Evolutionary conservation across 257 asterid species (phyloP).

Genomic region (Solanum neorickii): DNA sequence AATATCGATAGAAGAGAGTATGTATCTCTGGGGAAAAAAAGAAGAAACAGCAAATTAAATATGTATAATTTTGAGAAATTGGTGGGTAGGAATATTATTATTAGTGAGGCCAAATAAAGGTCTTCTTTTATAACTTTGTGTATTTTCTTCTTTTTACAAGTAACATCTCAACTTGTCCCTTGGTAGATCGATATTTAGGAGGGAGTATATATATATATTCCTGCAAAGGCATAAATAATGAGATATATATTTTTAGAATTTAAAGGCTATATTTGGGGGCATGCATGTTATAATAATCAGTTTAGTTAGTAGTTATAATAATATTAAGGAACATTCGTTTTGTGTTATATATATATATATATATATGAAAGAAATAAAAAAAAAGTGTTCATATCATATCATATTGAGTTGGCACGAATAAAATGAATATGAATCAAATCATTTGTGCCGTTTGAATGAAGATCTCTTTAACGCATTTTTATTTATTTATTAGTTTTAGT

Average conservation of each 20-base stretch:
- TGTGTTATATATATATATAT: neutral
- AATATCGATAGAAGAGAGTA: neutral
- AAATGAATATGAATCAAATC: neutral
- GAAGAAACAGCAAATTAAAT: neutral
- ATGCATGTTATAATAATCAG: too few relatives aligned
- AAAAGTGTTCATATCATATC: neutral
- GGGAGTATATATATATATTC: too few relatives aligned
- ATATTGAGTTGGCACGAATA: neutral
- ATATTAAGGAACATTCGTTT: neutral
- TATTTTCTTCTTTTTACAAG: neutral
- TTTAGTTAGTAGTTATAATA: neutral
- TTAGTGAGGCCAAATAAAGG: neutral
- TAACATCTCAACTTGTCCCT: neutral
- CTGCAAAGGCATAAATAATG: neutral
- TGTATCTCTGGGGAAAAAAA: neutral
- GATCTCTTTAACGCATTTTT: neutral
- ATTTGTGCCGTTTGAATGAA: neutral
- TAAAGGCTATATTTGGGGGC: too few relatives aligned
- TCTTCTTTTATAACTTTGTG: neutral
- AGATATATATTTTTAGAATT: too few relatives aligned
- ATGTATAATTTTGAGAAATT: neutral
- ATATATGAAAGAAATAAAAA: constrained; percentile 1
- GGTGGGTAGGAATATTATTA: neutral
- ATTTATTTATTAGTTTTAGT: neutral
- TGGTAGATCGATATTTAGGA: too few relatives aligned